Evolutionary conservation across 1,284 basidiomycete genomes (phyloP), one percentile per base, ranked within the genome.

Genomic region (Gomphus sp.): DNA sequence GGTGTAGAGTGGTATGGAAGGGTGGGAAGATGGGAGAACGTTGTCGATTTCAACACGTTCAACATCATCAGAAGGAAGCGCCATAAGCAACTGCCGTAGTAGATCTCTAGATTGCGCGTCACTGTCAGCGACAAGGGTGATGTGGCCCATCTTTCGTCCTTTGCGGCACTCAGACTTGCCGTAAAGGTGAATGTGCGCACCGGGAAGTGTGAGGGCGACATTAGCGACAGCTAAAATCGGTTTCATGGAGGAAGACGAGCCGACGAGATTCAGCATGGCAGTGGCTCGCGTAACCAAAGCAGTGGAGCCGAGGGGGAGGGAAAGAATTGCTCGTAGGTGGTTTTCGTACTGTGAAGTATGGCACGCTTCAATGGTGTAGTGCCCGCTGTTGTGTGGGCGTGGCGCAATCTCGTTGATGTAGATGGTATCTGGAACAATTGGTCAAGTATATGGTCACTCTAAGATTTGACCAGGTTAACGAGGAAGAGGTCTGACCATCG

Each of bases 331-430:
- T 37, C 95, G 92, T 44, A 99, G 85, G 72, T 99, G 97, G 68
- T 98, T 98, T 71, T 96, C 94, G 75, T 94, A 99, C 74, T 99
- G 97, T 12, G 93, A 98, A 2, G 93, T 91, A 65, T 93, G 80
- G 71, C 93, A 97, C 0, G 96, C 95, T 74, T 98, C 96, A 69
- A 99, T 98, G n/a, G 96, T 98, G 73, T 98, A 98, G 72, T 99
- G 97, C 0, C 96, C 96, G 9, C 94, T 98, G 74, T 99, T 99
- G 73, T 99, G 97, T 0, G 97, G 96, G 25, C 97, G 83, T n/a
- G 97, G 97, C 0, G 97, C 97, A 63, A 99, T 98, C 75, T 99
- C 97, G 73, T 99, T 99, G 65, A 99, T 81, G 61, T 88, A 84
- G 3, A 99, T 79, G 0, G 77, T 73, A 28, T 89, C 93, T 95